phyloP scores from a whole-genome alignment of 2,329 filamentous ascomycete genomes.

The Aspergillus hortae region DNA sequence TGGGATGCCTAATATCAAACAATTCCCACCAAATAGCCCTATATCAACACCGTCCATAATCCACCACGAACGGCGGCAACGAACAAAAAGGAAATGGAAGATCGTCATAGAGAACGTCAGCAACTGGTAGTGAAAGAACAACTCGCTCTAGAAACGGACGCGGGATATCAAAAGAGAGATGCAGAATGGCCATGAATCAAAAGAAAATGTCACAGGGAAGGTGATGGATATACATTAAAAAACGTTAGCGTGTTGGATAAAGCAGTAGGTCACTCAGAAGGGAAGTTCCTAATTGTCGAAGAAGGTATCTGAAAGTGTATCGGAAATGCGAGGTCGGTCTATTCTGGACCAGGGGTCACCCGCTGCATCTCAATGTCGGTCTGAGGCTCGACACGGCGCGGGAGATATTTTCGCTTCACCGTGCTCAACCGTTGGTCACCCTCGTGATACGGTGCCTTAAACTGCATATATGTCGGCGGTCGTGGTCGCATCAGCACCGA shows the following conservation, averaged over 20 bases:
- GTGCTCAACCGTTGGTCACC: constrained; percentile 81
- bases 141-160: not conserved
- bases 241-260: not conserved
- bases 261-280: not conserved
- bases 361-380: constrained; percentile 70
- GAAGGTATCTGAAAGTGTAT: not conserved
- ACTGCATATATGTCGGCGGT: constrained; percentile 81
- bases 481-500: constrained; percentile 78
- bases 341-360: constrained; percentile 37
- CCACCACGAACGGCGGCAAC: not conserved
- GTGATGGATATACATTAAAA: not conserved
- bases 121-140: not conserved
- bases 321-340: constrained; percentile 18
- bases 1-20: constrained; percentile 8
- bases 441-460: constrained; percentile 71
- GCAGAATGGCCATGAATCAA: not conserved
- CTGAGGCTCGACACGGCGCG: constrained; percentile 49
- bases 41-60: not conserved
- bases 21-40: not conserved
- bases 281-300: not conserved
- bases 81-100: not conserved
- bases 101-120: constrained; percentile 1
- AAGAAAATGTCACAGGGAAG: not conserved
- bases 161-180: constrained; percentile 1
- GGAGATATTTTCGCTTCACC: constrained; percentile 51